Percentiles rank a stretch among this genome's conserved stretches.
These are phyloP conservation scores for Rhizopus microsporus DNA, from an alignment of 371 early-diverging fungal genomes.

Conservation along the genomic window DNA sequence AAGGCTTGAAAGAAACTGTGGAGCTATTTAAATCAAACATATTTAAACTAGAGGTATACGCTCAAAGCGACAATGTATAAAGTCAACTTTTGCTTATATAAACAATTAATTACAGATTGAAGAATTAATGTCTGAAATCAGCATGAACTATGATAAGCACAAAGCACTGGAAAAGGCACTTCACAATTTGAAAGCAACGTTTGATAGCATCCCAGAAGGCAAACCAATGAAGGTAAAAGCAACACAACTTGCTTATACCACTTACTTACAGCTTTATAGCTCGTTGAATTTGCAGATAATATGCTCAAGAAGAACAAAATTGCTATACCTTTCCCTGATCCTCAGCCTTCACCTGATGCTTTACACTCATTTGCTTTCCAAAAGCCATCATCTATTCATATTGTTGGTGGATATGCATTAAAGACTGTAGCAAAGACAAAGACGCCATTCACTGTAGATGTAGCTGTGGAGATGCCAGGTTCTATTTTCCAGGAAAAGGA, in stretches of 20 bases:
- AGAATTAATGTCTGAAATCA: conserved; percentile 78
- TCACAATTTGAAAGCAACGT: conserved; percentile 60
- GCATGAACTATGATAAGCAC: conserved; percentile 64
- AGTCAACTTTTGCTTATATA: background rate
- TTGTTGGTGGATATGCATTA: conserved; percentile 91
- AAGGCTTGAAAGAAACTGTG: conserved; percentile 77
- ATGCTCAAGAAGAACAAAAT: conserved; percentile 57
- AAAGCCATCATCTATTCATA: conserved; percentile 73
- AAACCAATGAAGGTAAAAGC: conserved; percentile 52
- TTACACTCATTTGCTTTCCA: conserved; percentile 77
- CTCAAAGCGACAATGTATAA: background rate
- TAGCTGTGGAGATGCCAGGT: conserved; percentile 93
- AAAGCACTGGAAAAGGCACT: conserved; percentile 77
- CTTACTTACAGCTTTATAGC: conserved; percentile 19
- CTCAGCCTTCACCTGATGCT: conserved; percentile 67
- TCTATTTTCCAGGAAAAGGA: conserved; percentile 90
- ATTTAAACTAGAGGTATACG: conserved; percentile 79
- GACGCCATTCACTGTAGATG: conserved; percentile 77
- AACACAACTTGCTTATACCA: background rate
- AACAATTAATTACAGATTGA: conserved; percentile 58
- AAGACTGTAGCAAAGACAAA: conserved; percentile 70
- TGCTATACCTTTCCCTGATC: conserved; percentile 74
- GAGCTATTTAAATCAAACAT: conserved; percentile 90
- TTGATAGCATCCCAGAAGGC: conserved; percentile 53
- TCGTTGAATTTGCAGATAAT: conserved; percentile 44